Base-by-base conservation (phyloP, 2,329 filamentous ascomycete species). In the Penicillium carneum region DNA sequence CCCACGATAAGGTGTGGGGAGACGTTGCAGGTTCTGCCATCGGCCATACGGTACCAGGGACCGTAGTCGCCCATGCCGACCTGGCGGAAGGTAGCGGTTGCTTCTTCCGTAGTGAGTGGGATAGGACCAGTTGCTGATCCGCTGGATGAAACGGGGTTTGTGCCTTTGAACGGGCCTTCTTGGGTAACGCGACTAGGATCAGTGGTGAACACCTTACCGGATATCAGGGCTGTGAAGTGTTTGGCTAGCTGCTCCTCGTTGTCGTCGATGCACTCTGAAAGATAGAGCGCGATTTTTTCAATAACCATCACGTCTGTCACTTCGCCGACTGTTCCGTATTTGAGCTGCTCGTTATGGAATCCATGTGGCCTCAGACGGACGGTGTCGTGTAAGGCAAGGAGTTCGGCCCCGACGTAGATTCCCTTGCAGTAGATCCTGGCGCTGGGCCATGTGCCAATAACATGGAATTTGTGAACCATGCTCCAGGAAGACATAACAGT, bases 371-470 rank as follows among this genome's bases (percentile, higher is more conserved):
- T 74, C 3, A 89, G 71, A 5, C 86, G 83, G 2, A 88, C 81
- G 0, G 79, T 74, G 62, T 89, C 87, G 1, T 84, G 84, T 4
- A 83, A 70, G 5, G 79, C 75, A 11, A 88, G 70, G 33, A 87
- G 74, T 67, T 89, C 87, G 3, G 82, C 69, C 0, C 87, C 86
- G 2, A 88, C 71, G 62, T 82, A 88, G 7, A 87, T 78, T 0
- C 83, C 86, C 50, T 80, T 78, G 59, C 80, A 83, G 54, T 80
- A 81, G n/a, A 88, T 78, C 0, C 74, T 77, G 0, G 84, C 84
- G 16, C 83, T 72, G 0, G 85, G 84, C 84, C 86, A 87, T 1
- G 65, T 71, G 0, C 86, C 86, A 23, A 74, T 78, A 69, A 87
- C 85, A 26, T 77, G 80, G 53, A 81, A 79, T 54, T 82, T 85